These are phyloP conservation scores for Achlya hypogyna DNA, from an alignment of 352 stramenopile species.

Conservation along the genomic window DNA sequence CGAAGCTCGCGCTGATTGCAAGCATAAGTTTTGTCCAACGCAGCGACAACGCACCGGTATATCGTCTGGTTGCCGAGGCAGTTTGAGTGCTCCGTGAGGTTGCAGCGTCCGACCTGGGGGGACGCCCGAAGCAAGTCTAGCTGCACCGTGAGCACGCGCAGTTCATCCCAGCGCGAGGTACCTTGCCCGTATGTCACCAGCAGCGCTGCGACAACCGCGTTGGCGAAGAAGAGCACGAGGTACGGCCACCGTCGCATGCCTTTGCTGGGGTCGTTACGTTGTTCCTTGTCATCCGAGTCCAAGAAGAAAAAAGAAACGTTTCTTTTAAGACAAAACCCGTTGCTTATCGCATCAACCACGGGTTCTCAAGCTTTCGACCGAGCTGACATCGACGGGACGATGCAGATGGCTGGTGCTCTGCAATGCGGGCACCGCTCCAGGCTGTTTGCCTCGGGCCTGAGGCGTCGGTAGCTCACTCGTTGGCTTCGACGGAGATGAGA, in stretches of 20 bases:
- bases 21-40: not conserved
- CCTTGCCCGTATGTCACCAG: constrained; percentile 11
- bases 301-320: not conserved
- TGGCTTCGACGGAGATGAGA: too few relatives aligned
- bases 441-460: too few relatives aligned
- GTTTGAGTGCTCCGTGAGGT: not conserved
- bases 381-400: too few relatives aligned
- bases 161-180: not conserved
- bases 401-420: too few relatives aligned
- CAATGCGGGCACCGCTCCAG: too few relatives aligned
- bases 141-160: not conserved
- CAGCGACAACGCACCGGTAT: not conserved
- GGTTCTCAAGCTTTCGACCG: too few relatives aligned
- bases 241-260: constrained; percentile 15
- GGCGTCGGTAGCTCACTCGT: too few relatives aligned
- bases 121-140: constrained; percentile 4
- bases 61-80: constrained; percentile 15
- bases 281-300: not conserved
- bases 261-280: not conserved
- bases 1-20: not conserved
- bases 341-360: too few relatives aligned
- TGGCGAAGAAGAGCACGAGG: constrained; percentile 17
- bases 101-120: not conserved
- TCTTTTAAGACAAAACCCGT: too few relatives aligned
- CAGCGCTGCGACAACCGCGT: constrained; percentile 7